These are phyloP conservation scores for Cinnamomum micranthum DNA, from an alignment of 164 flowering plant genomes.

Conservation along the genomic window DNA sequence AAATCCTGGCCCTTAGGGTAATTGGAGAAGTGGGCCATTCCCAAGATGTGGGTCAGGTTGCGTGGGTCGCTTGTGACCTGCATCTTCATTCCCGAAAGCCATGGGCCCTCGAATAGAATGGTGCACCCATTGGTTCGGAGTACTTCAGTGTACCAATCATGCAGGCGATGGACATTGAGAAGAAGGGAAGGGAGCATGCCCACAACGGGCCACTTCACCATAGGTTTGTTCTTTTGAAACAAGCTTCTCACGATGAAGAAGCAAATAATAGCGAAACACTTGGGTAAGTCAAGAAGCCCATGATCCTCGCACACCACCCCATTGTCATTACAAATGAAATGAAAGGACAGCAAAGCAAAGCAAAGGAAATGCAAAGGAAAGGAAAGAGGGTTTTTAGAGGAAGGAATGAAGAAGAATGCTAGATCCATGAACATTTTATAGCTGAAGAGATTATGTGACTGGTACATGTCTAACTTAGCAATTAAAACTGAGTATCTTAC, in stretches of 20 bases:
- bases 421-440: too few species aligned
- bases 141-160: slow-evolving; percentile 5
- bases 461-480: too few species aligned
- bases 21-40: slow-evolving; percentile 29
- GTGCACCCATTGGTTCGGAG: slow-evolving; percentile 10
- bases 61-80: slow-evolving; percentile 29
- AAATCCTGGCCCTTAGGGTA: slow-evolving; percentile 37
- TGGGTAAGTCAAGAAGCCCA: neutral
- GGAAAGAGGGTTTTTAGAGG: too few species aligned
- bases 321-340: too few species aligned
- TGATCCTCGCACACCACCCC: too few species aligned
- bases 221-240: neutral
- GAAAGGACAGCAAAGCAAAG: too few species aligned
- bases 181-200: slow-evolving; percentile 14
- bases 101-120: slow-evolving; percentile 17
- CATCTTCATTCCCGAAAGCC: slow-evolving; percentile 17
- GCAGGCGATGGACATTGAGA: neutral
- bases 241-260: neutral
- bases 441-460: too few species aligned
- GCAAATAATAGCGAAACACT: slow-evolving; percentile 1
- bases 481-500: too few species aligned
- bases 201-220: slow-evolving; percentile 17
- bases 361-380: too few species aligned
- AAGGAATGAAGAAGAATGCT: too few species aligned
- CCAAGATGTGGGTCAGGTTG: slow-evolving; percentile 27